Percentiles rank a stretch among this genome's conserved stretches.
Evolutionary conservation across 2,329 filamentous ascomycete species (phyloP).

Genomic region (Teratosphaeria nubilosa): DNA sequence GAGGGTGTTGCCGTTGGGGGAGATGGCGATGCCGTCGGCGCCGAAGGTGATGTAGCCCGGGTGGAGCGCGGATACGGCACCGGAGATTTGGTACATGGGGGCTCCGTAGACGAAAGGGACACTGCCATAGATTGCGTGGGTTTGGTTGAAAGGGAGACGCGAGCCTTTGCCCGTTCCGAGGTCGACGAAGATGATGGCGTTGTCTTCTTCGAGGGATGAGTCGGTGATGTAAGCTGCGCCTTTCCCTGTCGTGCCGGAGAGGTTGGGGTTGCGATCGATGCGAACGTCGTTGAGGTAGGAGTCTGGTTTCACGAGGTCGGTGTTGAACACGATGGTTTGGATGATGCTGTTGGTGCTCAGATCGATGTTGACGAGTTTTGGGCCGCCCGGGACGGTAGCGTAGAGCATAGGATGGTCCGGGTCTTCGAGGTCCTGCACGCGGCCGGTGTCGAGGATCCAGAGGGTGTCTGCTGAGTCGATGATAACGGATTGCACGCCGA

Average conservation of each 20-base stretch:
- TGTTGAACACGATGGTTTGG: slow-evolving; percentile 42
- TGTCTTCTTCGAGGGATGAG: slow-evolving; percentile 38
- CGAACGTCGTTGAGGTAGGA: slow-evolving; percentile 46
- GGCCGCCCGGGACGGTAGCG: slow-evolving; percentile 36
- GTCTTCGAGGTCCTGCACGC: slow-evolving; percentile 33
- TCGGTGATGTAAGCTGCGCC: slow-evolving; percentile 47
- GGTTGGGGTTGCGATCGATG: slow-evolving; percentile 38
- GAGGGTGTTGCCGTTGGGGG: slow-evolving; percentile 38
- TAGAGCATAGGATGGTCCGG: slow-evolving; percentile 29
- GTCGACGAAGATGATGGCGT: slow-evolving; percentile 42
- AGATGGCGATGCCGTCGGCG: slow-evolving; percentile 42
- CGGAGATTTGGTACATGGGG: slow-evolving; percentile 38
- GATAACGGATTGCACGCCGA: slow-evolving; percentile 44
- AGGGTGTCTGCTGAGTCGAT: slow-evolving; percentile 41
- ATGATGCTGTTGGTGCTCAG: slow-evolving; percentile 37
- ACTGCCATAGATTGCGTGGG: slow-evolving; percentile 31
- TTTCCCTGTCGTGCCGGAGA: slow-evolving; percentile 30
- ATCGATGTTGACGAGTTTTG: slow-evolving; percentile 42
- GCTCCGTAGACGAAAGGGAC: slow-evolving; percentile 41
- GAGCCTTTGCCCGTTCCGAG: slow-evolving; percentile 40
- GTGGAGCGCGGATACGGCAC: slow-evolving; percentile 26
- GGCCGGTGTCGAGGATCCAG: slow-evolving; percentile 46
- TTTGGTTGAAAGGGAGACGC: slow-evolving; percentile 38
- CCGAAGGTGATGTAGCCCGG: slow-evolving; percentile 35
- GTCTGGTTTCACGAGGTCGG: slow-evolving; percentile 36